Evolutionary conservation across 2,329 filamentous ascomycete species (phyloP), one percentile per base, ranked within the genome.

Genomic region (Penicillium sp.): DNA sequence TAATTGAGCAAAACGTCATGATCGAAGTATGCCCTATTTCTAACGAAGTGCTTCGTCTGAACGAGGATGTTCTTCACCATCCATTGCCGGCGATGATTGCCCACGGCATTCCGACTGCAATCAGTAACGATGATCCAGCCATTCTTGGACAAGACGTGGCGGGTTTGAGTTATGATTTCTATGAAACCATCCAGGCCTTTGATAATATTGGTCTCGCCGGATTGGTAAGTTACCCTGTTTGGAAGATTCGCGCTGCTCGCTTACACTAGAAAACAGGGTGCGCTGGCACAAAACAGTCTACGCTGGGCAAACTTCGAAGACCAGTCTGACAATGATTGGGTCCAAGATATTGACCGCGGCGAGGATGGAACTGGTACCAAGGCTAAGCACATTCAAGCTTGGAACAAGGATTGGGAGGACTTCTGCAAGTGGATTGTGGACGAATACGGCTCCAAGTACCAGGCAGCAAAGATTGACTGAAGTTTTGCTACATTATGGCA

Each of bases 81-180:
- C 88, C 91, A 0, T 80, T 96, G 1, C 93, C 92, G 0, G 89
- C 91, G 0, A 82, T 97, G 2, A 81, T 97, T 2, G 87, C 92
- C 0, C 85, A 91, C 38, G 93, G 93, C 33, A 90, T 97, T 1
- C 75, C 89, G 2, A 93, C 90, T 67, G 85, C 87, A 9, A 82
- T 97, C 10, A 91, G 88, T 77, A 96, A 96, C 70, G 93, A 96
- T 70, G 92, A 96, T 71, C 92, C 92, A 1, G 90, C 90, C 1
- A 91, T 96, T 69, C 81, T 96, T 3, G 92, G 92, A 8, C 91
- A 96, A 69, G 89, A 89, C 55, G 86, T 83, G 2, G 87, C 86
- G 9, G 91, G 91, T 29, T 87, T 93, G 82, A 93, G 89, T 9
- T 91, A 96, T 75, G 91, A 96, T 75, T 96, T 96, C 75, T 96